Evolutionary conservation across 495 filamentous ascomycete species (phyloP).

Genomic region (Viridothelium virens): DNA sequence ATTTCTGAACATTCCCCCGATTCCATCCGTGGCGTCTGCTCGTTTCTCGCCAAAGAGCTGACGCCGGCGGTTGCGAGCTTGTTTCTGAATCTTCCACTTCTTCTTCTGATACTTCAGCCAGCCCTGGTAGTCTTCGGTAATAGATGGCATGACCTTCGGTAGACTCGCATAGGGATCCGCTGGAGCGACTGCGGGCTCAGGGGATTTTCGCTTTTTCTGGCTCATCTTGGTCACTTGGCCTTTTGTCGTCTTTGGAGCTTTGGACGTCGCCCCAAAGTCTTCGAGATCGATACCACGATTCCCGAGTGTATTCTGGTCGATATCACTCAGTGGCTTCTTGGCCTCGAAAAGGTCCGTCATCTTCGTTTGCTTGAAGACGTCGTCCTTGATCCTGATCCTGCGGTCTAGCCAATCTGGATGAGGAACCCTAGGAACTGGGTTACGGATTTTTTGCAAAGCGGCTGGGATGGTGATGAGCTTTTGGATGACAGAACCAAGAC

Average conservation of each 20-base stretch:
- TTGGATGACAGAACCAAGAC: slow-evolving; percentile 90
- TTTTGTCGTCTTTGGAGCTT: slow-evolving; percentile 59
- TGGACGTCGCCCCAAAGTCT: slow-evolving; percentile 61
- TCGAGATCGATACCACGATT: slow-evolving; percentile 66
- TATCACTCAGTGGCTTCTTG: slow-evolving; percentile 65
- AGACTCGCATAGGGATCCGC: slow-evolving; percentile 76
- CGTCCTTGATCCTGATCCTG: slow-evolving; percentile 87
- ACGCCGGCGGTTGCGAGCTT: slow-evolving; percentile 75
- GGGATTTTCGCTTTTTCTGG: slow-evolving; percentile 76
- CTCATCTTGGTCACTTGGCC: slow-evolving; percentile 52
- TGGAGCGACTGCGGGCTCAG: slow-evolving; percentile 47
- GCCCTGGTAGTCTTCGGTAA: slow-evolving; percentile 76
- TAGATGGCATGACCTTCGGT: slow-evolving; percentile 76
- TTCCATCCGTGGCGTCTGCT: slow-evolving; percentile 57
- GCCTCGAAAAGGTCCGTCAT: slow-evolving; percentile 83
- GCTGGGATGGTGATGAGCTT: slow-evolving; percentile 98
- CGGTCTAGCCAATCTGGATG: slow-evolving; percentile 97
- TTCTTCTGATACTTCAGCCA: slow-evolving; percentile 95
- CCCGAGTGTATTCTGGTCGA: slow-evolving; percentile 58
- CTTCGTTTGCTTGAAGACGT: slow-evolving; percentile 96
- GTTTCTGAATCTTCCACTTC: slow-evolving; percentile 98
- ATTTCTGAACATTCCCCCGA: slow-evolving; percentile 82
- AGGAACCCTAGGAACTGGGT: slow-evolving; percentile 84
- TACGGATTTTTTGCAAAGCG: slow-evolving; percentile 86
- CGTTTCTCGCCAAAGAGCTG: slow-evolving; percentile 88